These are phyloP conservation scores for thale cress (Arabidopsis thaliana) DNA, from an alignment of 345 rosid species.

Conservation along the genomic window DNA sequence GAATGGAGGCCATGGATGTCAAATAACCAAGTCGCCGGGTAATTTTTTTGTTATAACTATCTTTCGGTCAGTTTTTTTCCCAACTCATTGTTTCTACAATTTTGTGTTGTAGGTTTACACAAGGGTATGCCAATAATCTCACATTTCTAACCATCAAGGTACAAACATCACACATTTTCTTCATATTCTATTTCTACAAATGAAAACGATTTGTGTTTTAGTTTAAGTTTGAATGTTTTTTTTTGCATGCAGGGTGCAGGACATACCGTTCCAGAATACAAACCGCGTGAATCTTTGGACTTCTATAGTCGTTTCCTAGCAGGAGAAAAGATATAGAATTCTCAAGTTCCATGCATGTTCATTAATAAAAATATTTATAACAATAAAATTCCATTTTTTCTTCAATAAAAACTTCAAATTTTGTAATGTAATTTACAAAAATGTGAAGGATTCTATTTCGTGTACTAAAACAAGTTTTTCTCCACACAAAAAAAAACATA, in stretches of 20 bases:
- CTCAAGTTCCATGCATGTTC: not conserved
- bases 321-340: slow-evolving; percentile 55
- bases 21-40: slow-evolving; percentile 78
- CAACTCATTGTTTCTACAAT: not conserved
- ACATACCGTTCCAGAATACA: slow-evolving; percentile 89
- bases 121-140: slow-evolving; percentile 78
- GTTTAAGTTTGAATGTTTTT: not conserved
- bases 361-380: not conserved
- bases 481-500: not conserved
- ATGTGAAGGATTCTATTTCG: not conserved
- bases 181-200: not conserved
- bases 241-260: slow-evolving; percentile 75
- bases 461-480: not conserved
- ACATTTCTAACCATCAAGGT: slow-evolving; percentile 87
- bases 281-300: slow-evolving; percentile 75
- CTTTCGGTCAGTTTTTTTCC: not conserved
- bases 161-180: not conserved
- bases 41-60: not conserved
- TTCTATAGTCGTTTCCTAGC: slow-evolving; percentile 79
- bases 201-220: not conserved
- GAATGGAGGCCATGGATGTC: slow-evolving; percentile 90
- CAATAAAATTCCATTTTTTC: not conserved
- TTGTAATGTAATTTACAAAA: not conserved
- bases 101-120: slow-evolving; percentile 55
- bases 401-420: not conserved